Base-by-base conservation (phyloP, 2,329 filamentous ascomycete species). In the Fusarium sp. region DNA sequence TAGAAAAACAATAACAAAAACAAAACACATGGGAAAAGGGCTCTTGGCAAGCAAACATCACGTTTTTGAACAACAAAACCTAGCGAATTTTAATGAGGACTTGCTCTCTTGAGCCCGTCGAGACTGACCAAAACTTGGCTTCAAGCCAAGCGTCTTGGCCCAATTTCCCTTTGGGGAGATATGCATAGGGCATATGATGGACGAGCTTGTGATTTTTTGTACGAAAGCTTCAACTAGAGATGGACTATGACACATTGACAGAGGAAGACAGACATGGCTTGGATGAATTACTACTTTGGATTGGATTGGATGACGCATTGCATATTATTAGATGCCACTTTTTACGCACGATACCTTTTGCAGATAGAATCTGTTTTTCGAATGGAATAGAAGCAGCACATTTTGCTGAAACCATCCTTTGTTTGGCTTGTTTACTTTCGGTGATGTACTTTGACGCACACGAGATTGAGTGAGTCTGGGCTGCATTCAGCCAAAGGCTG, bases 341-440 rank as follows among this genome's bases (percentile, higher is more conserved):
- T 73, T 72, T 70, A 58, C 52, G 70, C 44, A 66, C 67, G 75
- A 77, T 77, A 77, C 75, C 75, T 77, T 70, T 73, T 70, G 66
- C 47, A 66, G 66, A 74, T 63, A 75, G 64, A 66, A 39, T 41
- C 24, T 67, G 45, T 41, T 47, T 54, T 61, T 58, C 36, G 42
- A 69, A 66, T 33, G 41, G 56, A 45, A 72, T 61, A 59, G 57
- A 61, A 51, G 63, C 60, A 63, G 49, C 59, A 24, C 8, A 28
- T 47, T 55, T 70, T 57, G 54, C 52, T 60, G 28, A 47, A 61
- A 44, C 9, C 42, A 49, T 6, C 6, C 13, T 20, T 51, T 39
- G n/a, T 20, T 51, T 39, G n/a, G 42, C 48, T 59, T 31, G n/a
- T 38, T 36, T 28, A 15, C 39, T 41, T 54, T 58, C 51, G n/a